Evolutionary conservation across 1,139 yeast genomes (phyloP), one percentile per base, ranked within the genome.

Genomic region (Blastobotrys proliferans): DNA sequence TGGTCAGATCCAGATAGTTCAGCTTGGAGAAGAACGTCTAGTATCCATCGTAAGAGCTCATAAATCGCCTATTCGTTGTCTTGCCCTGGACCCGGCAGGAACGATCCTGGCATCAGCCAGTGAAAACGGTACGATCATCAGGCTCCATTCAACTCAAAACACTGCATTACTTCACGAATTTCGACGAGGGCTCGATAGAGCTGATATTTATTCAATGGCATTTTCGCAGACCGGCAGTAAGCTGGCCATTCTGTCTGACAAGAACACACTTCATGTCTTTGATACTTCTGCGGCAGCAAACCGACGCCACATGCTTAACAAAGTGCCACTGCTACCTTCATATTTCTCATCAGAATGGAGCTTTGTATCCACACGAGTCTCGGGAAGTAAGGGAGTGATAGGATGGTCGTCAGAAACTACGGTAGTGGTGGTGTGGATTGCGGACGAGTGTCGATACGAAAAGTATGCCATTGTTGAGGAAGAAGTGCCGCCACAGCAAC

Each of bases 311-410:
- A 57, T 85, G 19, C 69, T 90, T 40, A 75, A 77, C 37, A 76
- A 72, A 45, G 54, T 85, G n/a, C 88, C 92, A 2, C 64, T 83
- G 8, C 74, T 85, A 18, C 87, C 92, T 21, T 72, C 75, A 40
- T 90, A 90, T 61, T 84, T 90, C 64, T 77, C 83, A 45, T 82
- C 94, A 1, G 82, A 84, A 11, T 90, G 97, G 97, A 82, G 94
- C 36, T 85, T 83, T 66, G 87, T 88, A 40, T 81, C 90, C 0
- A 71, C 79, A n/a, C 83, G 83, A 53, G 76, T 88, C 28, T 53
- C 55, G 14, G 63, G 63, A 6, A 49, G 51, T 59, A 54, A 60
- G 53, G 94, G 95, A 0, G 76, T 77, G 0, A 53, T 90, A 29
- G 95, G 94, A 1, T 86, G 95, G 95, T 70, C 81, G 1, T 79